phyloP scores from a whole-genome alignment of 2,329 filamentous ascomycete genomes.

The Pseudopyricularia javanii region DNA sequence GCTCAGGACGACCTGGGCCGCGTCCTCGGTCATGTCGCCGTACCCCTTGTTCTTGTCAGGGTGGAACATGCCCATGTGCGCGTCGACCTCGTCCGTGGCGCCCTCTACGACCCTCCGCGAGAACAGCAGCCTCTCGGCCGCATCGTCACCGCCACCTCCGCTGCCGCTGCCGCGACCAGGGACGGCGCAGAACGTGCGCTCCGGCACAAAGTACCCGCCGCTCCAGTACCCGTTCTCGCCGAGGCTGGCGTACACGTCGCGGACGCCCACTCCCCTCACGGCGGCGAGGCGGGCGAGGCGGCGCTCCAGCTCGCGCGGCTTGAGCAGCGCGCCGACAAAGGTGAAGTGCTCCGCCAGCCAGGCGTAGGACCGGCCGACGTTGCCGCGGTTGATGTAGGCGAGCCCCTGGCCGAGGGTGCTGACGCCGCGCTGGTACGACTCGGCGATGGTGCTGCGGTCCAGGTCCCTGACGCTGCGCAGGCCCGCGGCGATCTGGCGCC shows the following conservation, averaged over 20 bases:
- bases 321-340: constrained; percentile 70
- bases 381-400: constrained; percentile 44
- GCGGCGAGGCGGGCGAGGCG: constrained; percentile 51
- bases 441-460: constrained; percentile 32
- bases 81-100: constrained; percentile 57
- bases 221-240: constrained; percentile 57
- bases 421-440: constrained; percentile 35
- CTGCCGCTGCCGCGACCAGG: too few species aligned
- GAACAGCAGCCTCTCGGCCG: constrained; percentile 27
- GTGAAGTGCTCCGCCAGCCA: constrained; percentile 78
- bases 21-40: constrained; percentile 46
- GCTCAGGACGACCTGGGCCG: constrained; percentile 41
- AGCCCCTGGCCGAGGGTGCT: constrained; percentile 39
- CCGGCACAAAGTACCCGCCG: constrained; percentile 45
- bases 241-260: constrained; percentile 66
- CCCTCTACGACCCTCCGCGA: constrained; percentile 49
- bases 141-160: too few species aligned
- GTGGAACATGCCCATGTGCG: constrained; percentile 57
- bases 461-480: constrained; percentile 32
- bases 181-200: constrained; percentile 71
- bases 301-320: constrained; percentile 57
- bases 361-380: constrained; percentile 54
- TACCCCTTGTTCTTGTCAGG: constrained; percentile 51
- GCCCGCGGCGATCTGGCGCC: constrained; percentile 49
- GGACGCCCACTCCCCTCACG: constrained; percentile 54